Evolutionary conservation across 2,329 filamentous ascomycete genomes (phyloP).

Genomic region (Aspergillus brasiliensis): DNA sequence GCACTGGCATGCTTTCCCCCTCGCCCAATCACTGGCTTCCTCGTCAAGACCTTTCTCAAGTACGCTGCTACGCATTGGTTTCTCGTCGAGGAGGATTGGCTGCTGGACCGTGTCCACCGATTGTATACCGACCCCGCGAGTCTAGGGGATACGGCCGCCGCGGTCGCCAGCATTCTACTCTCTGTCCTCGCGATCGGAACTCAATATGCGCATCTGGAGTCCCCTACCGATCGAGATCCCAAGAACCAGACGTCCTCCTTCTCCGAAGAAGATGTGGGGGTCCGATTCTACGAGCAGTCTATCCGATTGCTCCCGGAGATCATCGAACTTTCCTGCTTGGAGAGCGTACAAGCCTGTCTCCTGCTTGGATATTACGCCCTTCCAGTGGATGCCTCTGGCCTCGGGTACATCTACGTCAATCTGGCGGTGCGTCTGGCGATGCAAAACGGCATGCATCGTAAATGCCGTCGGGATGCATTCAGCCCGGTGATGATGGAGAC

Average conservation of each 20-base stretch:
- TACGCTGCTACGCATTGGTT: conserved; percentile 55
- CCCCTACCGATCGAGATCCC: conserved; percentile 18
- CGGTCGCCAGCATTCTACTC: conserved; percentile 50
- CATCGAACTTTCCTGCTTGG: conserved; percentile 54
- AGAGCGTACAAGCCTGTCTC: conserved; percentile 57
- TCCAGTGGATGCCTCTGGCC: conserved; percentile 53
- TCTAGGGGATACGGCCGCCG: conserved; percentile 43
- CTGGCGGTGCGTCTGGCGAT: conserved; percentile 55
- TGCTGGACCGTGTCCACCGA: conserved; percentile 44
- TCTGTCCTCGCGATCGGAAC: conserved; percentile 55
- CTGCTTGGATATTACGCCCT: conserved; percentile 56
- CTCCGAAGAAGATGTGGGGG: conserved; percentile 52
- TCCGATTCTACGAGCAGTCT: conserved; percentile 55
- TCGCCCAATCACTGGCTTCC: conserved; percentile 51
- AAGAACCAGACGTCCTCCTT: conserved; percentile 2
- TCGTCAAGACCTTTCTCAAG: conserved; percentile 52
- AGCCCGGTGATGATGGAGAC: conserved; percentile 48
- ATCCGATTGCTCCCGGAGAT: conserved; percentile 54
- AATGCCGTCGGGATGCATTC: conserved; percentile 45
- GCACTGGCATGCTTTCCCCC: conserved; percentile 50
- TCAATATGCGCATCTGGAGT: conserved; percentile 54
- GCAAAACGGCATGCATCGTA: conserved; percentile 59
- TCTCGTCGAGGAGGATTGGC: conserved; percentile 50
- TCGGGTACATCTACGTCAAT: conserved; percentile 56
- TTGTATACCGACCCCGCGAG: conserved; percentile 45